A percentile compares a stretch with the other conserved stretches of the same genome.
These are phyloP conservation scores for Brettanomyces naardenensis DNA, from an alignment of 805 yeast species.

Conservation along the genomic window DNA sequence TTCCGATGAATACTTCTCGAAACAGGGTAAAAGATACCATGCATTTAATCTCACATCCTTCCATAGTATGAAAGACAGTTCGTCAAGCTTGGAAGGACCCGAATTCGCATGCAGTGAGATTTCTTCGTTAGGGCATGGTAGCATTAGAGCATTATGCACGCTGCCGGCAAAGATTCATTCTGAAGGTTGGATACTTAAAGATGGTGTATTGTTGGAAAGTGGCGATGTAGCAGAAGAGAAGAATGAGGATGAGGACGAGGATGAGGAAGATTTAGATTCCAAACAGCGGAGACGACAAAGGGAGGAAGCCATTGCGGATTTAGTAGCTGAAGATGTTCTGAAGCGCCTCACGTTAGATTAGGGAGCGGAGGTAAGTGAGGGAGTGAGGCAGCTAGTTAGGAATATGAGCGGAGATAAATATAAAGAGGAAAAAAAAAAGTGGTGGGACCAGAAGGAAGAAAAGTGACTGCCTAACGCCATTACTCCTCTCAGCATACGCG, in stretches of 20 bases:
- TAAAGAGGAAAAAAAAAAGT: too few relatives aligned
- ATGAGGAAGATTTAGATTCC: not conserved
- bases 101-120: too few relatives aligned
- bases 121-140: too few relatives aligned
- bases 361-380: too few relatives aligned
- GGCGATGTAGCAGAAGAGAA: not conserved
- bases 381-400: too few relatives aligned
- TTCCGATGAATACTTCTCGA: not conserved
- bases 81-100: not conserved
- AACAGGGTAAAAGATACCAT: not conserved
- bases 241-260: not conserved
- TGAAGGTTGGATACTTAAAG: slow-evolving; percentile 5
- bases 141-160: not conserved
- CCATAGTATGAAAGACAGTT: not conserved
- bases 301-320: slow-evolving; percentile 14
- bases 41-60: not conserved
- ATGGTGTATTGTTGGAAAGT: slow-evolving; percentile 6
- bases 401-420: too few relatives aligned
- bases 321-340: slow-evolving; percentile 18
- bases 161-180: not conserved
- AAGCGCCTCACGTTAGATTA: slow-evolving; percentile 9
- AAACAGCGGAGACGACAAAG: slow-evolving; percentile 1
- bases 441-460: too few relatives aligned
- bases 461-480: too few relatives aligned
- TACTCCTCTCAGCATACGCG: too few relatives aligned